Evolutionary conservation across 2,329 filamentous ascomycete species (phyloP), one percentile per base, ranked within the genome.

Genomic region (Didymella pinodella): DNA sequence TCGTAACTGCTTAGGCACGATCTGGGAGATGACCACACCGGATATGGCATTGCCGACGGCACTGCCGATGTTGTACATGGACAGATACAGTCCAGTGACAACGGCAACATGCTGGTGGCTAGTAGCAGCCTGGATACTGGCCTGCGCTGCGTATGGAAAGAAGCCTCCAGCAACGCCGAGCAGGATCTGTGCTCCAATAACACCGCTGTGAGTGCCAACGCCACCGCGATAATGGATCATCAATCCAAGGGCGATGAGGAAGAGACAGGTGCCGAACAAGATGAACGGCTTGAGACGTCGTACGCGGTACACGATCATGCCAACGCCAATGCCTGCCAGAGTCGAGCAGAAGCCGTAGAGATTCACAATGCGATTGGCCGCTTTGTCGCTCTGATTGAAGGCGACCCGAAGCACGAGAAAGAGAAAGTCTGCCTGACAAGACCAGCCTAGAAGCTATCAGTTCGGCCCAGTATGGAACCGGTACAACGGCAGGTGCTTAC

Each of bases 141-240:
- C 82, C 65, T 83, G 81, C 0, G 81, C 78, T 5, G 82, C 78
- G 54, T 84, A 84, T 0, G 82, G 77, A 74, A 89, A 89, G 75
- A 90, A 79, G 50, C 87, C 87, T 44, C 86, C 86, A 1, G 85
- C 86, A 50, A 89, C 79, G 61, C 87, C 87, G 0, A 90, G 80
- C 2, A 89, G 75, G 6, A 89, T 77, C 70, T 90, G 85, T 1
- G 84, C 86, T 14, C 83, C 86, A 57, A 90, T 85, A 52, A 90
- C 79, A 29, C 87, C 88, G 1, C 81, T 79, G 51, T 85, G 78
- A 55, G 77, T 79, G 1, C 71, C 76, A 0, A 78, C 66, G 7
- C 82, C 81, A 29, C 86, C 86, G 25, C 87, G 85, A 78, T 81
- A 90, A 64, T 82, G 79, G 66, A 89, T 88, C 28, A 90, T 78